phyloP scores from a whole-genome alignment of 2,329 filamentous ascomycete genomes.

The Chrysoporthe puriensis region DNA sequence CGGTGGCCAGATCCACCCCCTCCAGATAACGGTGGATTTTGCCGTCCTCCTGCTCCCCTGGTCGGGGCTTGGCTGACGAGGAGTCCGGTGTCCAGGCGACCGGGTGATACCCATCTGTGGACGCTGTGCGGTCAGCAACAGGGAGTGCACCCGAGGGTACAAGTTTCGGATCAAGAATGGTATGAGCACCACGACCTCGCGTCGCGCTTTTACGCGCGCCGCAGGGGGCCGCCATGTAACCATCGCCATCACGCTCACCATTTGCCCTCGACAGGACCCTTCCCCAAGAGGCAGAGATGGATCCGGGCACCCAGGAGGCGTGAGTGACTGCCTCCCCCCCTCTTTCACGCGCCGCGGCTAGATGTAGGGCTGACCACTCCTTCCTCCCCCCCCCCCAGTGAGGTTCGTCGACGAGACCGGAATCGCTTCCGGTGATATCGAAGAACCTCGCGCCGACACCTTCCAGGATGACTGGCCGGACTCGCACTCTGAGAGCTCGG shows the following conservation, averaged over 20 bases:
- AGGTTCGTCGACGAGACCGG: conserved; percentile 35
- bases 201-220: background rate
- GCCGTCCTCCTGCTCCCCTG: background rate
- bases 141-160: conserved; percentile 37
- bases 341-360: background rate
- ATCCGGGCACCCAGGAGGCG: conserved; percentile 37
- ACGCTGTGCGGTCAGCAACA: conserved; percentile 36
- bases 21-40: background rate
- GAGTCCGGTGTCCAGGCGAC: conserved; percentile 40
- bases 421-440: conserved; percentile 24
- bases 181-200: conserved; percentile 18
- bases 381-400: conserved; percentile 27
- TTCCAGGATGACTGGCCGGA: conserved; percentile 29
- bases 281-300: conserved; percentile 39
- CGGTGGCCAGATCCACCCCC: conserved; percentile 9
- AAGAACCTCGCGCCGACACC: conserved; percentile 14
- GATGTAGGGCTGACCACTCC: conserved; percentile 11
- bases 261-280: conserved; percentile 32
- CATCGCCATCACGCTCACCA: conserved; percentile 3
- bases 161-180: conserved; percentile 39
- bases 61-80: conserved; percentile 15
- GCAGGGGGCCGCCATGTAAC: too few species aligned
- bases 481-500: conserved; percentile 22
- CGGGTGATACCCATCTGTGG: conserved; percentile 41
- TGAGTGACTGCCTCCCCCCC: conserved; percentile 29